Conservation (phyloP, 768 basidiomycete genomes). For the Russula dissimulans region DNA sequence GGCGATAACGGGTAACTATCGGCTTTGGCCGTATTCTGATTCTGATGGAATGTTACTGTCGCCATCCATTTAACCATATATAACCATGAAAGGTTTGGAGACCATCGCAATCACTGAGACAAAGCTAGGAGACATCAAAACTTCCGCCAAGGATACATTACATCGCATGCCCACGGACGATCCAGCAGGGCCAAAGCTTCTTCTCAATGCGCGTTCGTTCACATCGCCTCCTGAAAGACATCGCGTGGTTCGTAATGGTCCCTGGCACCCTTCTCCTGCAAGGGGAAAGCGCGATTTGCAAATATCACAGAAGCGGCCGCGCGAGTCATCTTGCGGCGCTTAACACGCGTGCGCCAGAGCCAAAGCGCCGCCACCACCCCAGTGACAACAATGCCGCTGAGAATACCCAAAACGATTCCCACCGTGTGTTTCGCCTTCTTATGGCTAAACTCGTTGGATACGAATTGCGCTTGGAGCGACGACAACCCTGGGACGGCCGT, state of each 20-base stretch:
- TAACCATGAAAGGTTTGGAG: too few relatives aligned
- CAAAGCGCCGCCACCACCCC: background rate
- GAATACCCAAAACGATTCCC: background rate
- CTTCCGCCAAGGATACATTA: background rate
- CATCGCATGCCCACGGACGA: background rate
- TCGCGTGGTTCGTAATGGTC: background rate
- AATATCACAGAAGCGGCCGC: background rate
- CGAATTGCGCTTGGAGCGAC: background rate
- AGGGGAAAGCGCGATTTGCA: background rate
- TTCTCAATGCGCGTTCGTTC: background rate
- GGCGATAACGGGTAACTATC: too few relatives aligned
- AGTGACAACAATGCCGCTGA: background rate
- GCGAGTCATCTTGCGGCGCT: slow-evolving; percentile 3
- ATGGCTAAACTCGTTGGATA: too few relatives aligned
- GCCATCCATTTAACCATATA: too few relatives aligned
- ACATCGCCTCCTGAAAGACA: background rate
- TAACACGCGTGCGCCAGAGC: slow-evolving; percentile 7
- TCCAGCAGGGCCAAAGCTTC: too few relatives aligned
- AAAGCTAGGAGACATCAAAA: too few relatives aligned
- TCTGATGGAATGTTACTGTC: too few relatives aligned
- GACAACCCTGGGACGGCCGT: slow-evolving; percentile 3
- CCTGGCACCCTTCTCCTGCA: slow-evolving; percentile 5
- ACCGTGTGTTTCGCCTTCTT: background rate
- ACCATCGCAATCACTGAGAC: too few relatives aligned
- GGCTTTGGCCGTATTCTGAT: too few relatives aligned